Conservation (phyloP, 306 rosid species). For the Sesbania bispinosa region DNA sequence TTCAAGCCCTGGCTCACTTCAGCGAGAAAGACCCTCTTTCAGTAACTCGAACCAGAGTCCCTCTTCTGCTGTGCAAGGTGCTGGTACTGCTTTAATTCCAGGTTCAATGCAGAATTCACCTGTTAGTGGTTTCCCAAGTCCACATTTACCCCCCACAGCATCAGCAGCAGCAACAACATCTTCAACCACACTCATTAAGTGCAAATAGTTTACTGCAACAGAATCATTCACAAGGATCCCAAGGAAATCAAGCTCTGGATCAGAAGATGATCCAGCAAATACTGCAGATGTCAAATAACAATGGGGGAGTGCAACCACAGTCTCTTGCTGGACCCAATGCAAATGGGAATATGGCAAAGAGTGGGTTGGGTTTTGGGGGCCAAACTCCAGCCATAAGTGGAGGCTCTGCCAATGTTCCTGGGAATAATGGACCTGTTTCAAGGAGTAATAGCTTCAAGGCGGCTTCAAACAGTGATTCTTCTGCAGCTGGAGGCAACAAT, state of each 20-base stretch:
- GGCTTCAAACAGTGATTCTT: conserved; percentile 68
- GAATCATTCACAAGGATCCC: conserved; percentile 49
- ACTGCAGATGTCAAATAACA: conserved; percentile 58
- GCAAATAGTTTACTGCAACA: conserved; percentile 52
- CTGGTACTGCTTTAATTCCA: conserved; percentile 45
- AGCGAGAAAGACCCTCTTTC: conserved; percentile 75
- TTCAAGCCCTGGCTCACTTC: conserved; percentile 47
- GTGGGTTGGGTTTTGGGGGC: conserved; percentile 52
- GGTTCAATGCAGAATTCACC: conserved; percentile 61
- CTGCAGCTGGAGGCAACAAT: conserved; percentile 64
- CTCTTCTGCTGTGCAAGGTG: conserved; percentile 56
- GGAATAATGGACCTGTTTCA: conserved; percentile 53
- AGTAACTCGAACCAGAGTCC: conserved; percentile 57
- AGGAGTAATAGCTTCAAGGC: conserved; percentile 86
- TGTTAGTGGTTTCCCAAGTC: conserved; percentile 55
- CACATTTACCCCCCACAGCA: conserved; percentile 51
- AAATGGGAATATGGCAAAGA: conserved; percentile 44
- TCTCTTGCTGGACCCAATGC: conserved; percentile 50
- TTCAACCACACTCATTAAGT: conserved; percentile 55
- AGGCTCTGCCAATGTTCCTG: conserved; percentile 40
- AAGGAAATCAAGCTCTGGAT: conserved; percentile 56
- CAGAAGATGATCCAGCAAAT: conserved; percentile 81
- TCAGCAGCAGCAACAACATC: conserved; percentile 28
- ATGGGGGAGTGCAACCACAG: conserved; percentile 50
- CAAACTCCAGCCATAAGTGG: conserved; percentile 33